phyloP scores from a whole-genome alignment of 2,329 filamentous ascomycete species.

The Monilinia polystroma region DNA sequence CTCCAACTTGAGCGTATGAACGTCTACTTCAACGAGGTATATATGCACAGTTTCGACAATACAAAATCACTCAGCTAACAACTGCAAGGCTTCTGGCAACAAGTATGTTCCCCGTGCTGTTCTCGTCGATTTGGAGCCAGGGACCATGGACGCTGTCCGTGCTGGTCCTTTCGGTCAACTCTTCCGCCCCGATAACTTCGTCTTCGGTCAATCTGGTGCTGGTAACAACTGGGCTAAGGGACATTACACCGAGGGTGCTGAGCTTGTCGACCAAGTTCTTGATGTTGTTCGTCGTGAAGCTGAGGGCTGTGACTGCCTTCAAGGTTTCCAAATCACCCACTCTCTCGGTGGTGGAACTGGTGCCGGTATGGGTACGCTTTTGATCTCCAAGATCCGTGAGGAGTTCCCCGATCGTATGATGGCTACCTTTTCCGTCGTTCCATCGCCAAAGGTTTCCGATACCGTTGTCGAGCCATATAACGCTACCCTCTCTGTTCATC shows the following conservation, averaged over 20 bases:
- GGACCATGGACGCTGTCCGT: constrained; percentile 99
- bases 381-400: constrained; percentile 99
- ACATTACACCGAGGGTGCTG: constrained; percentile 99
- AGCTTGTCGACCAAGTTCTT: constrained; percentile 96
- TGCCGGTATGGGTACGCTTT: constrained; percentile 99
- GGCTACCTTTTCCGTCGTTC: constrained; percentile 98
- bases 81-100: constrained; percentile 79
- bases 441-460: constrained; percentile 98
- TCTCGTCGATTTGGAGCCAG: constrained; percentile 98
- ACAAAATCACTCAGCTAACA: constrained; percentile 35
- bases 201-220: constrained; percentile 98
- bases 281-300: constrained; percentile 98
- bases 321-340: constrained; percentile 99
- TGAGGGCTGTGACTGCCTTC: constrained; percentile 98
- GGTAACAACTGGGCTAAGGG: constrained; percentile 99
- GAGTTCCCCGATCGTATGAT: constrained; percentile 99
- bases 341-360: constrained; percentile 99
- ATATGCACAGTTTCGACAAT: constrained; percentile 19
- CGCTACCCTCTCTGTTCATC: constrained; percentile 96
- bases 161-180: constrained; percentile 97
- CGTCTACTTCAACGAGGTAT: constrained; percentile 96
- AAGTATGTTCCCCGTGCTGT: constrained; percentile 99
- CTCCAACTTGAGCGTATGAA: constrained; percentile 99
- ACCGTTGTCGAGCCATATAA: constrained; percentile 99
- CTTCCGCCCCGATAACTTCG: constrained; percentile 99